Conservation (phyloP, 2,329 filamentous ascomycete species). For the Setomelanomma holmii region DNA sequence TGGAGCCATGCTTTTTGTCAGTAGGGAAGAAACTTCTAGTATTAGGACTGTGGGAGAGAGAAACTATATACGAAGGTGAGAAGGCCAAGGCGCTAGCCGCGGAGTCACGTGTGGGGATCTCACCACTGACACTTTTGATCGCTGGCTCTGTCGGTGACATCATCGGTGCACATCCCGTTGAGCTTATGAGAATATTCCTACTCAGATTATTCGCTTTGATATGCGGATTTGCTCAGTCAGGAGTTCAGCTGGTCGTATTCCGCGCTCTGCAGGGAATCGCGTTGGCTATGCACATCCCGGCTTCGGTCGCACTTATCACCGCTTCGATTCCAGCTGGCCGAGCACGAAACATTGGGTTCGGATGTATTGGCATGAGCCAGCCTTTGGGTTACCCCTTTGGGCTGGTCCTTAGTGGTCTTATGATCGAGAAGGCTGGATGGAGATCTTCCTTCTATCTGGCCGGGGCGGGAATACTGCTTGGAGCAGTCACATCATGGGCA, state of each 20-base stretch:
- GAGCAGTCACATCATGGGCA: neutral
- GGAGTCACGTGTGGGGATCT: too few species aligned
- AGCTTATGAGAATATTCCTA: slow-evolving; percentile 53
- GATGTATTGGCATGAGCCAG: slow-evolving; percentile 55
- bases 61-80: too few species aligned
- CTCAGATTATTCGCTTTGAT: slow-evolving; percentile 53
- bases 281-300: slow-evolving; percentile 56
- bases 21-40: too few species aligned
- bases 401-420: slow-evolving; percentile 58
- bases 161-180: slow-evolving; percentile 54
- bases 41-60: too few species aligned
- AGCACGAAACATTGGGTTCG: slow-evolving; percentile 42
- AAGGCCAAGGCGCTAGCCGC: too few species aligned
- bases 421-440: slow-evolving; percentile 59
- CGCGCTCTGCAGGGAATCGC: slow-evolving; percentile 57
- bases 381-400: slow-evolving; percentile 61
- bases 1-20: too few species aligned
- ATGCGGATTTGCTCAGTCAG: slow-evolving; percentile 54
- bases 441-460: slow-evolving; percentile 55
- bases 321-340: slow-evolving; percentile 30
- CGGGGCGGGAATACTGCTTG: slow-evolving; percentile 9
- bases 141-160: slow-evolving; percentile 60
- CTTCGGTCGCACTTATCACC: slow-evolving; percentile 55
- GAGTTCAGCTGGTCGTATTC: slow-evolving; percentile 52
- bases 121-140: slow-evolving; percentile 58